These are phyloP conservation scores for Balakata baccata DNA, from an alignment of 345 rosid genomes.

Conservation along the genomic window DNA sequence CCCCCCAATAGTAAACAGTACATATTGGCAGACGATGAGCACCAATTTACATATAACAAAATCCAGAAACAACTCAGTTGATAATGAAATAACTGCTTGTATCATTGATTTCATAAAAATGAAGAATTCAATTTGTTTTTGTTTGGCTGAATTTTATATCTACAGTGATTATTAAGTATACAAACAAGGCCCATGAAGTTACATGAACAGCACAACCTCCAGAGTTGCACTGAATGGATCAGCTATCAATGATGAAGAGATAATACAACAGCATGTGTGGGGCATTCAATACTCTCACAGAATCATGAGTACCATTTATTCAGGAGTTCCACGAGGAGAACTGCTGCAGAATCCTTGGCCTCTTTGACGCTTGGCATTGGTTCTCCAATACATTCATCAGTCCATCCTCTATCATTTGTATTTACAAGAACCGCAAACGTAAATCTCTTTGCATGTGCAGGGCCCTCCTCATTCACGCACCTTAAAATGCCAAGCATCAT, in stretches of 20 bases:
- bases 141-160: too few relatives aligned
- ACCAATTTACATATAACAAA: background rate
- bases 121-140: too few relatives aligned
- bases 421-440: constrained; percentile 82
- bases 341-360: constrained; percentile 97
- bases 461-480: constrained; percentile 93
- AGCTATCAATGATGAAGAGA: too few relatives aligned
- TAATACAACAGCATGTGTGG: background rate
- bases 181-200: too few relatives aligned
- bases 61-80: background rate
- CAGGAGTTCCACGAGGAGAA: constrained; percentile 69
- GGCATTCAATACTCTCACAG: too few relatives aligned
- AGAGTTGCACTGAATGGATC: too few relatives aligned
- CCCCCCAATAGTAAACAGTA: background rate
- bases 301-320: constrained; percentile 49
- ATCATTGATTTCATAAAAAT: background rate
- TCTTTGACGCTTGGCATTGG: constrained; percentile 98
- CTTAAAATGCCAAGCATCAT: constrained; percentile 30
- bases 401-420: constrained; percentile 79
- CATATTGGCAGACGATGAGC: background rate
- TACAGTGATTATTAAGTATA: too few relatives aligned
- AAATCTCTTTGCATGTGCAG: constrained; percentile 94
- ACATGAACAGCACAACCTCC: too few relatives aligned
- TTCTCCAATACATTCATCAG: constrained; percentile 91
- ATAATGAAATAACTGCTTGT: background rate